These are phyloP conservation scores for Cyclostephanos tholiformis DNA, from an alignment of 108 stramenopile species.

Conservation along the genomic window DNA sequence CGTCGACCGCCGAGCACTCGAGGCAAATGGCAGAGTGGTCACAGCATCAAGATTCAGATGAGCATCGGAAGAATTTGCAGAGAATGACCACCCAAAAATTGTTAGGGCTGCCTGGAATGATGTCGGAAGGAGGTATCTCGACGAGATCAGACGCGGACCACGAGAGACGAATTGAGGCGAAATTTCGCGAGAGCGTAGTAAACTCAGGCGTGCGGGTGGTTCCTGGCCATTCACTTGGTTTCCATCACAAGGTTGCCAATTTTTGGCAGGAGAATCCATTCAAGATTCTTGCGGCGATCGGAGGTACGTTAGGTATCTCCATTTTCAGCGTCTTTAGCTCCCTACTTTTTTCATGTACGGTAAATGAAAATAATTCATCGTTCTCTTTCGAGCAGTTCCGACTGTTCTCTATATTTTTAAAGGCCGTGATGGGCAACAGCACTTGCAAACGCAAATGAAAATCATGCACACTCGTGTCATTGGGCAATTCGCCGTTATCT, in stretches of 20 bases:
- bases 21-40: constrained; percentile 74
- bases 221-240: constrained; percentile 51
- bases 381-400: constrained; percentile 45
- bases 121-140: constrained; percentile 6
- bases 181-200: constrained; percentile 58
- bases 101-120: constrained; percentile 40
- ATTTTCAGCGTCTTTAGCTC: background rate
- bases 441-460: constrained; percentile 65
- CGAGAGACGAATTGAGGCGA: constrained; percentile 34
- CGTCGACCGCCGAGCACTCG: constrained; percentile 65
- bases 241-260: constrained; percentile 72
- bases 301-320: constrained; percentile 28
- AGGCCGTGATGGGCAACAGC: constrained; percentile 68
- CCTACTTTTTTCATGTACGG: background rate
- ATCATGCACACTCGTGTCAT: constrained; percentile 87
- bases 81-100: constrained; percentile 48
- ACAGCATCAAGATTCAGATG: constrained; percentile 48
- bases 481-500: constrained; percentile 82
- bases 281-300: constrained; percentile 64
- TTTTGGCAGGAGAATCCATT: constrained; percentile 82
- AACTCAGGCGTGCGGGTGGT: constrained; percentile 75
- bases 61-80: constrained; percentile 34
- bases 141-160: constrained; percentile 20
- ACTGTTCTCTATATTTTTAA: constrained; percentile 74
- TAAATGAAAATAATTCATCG: too few relatives aligned